Base-by-base conservation (phyloP, 73 alveolate genomes). In the Symbiodinium natans region DNA sequence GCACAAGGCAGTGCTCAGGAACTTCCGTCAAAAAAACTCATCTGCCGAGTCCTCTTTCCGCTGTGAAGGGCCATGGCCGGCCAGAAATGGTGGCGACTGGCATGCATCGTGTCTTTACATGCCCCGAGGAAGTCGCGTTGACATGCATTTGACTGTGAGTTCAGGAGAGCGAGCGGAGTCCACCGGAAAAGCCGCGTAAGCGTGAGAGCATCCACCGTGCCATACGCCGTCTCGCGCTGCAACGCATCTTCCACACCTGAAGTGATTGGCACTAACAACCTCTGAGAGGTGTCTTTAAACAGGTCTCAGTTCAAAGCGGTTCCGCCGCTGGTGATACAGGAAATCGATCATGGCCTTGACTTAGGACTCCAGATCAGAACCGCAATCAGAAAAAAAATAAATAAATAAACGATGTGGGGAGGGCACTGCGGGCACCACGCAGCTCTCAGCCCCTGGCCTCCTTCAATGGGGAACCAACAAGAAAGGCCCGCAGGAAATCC, bases 401-500 rank as follows among this genome's bases (percentile, higher is more conserved):
- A n/a, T n/a, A n/a, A n/a, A n/a, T n/a, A n/a, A n/a, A n/a, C n/a
- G n/a, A n/a, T n/a, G n/a, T n/a, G n/a, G n/a, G n/a, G n/a, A n/a
- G n/a, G n/a, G n/a, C n/a, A n/a, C 75, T 56, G 27, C 75, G 75
- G 27, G 75, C 17, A 21, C 75, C 17, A 56, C 75, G 75, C 27
- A 21, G 31, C 25, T 68, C 33, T 38, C 15, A 41, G 90, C 40
- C 54, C 36, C 90, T 34, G 54, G 48, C 95, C 0, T 88, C 95
- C 27, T 41, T 54, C 39, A 88, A 54, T 6, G 86, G 27, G 34
- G 95, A 88, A 41, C 86, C 95, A 17, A 88, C 73, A 52, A 88
- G 71, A 40, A 88, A 39, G 74, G 95, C 86, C 21, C 95, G 95
- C 31, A 88, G 95, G 23, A 88, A 88, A 34, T 88, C 95, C 43